A percentile compares a stretch with the other conserved stretches of the same genome.
Evolutionary conservation across 2,329 filamentous ascomycete species (phyloP).

Genomic region (Trichoderma atroviride): DNA sequence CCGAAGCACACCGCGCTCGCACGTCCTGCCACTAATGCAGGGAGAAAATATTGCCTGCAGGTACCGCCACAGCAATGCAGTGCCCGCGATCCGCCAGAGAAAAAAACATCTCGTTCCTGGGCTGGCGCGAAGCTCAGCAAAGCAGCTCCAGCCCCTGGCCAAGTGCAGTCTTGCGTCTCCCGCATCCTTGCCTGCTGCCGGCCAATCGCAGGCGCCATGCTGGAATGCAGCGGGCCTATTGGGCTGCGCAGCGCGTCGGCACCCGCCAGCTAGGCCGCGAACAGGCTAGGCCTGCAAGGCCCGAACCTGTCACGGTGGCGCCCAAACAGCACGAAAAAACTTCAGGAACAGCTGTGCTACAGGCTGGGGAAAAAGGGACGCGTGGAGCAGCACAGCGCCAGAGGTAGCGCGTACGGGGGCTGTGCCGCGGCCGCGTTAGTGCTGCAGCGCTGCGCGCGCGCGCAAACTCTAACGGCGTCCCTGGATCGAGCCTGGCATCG

Average conservation of each 20-base stretch:
- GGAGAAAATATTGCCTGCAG: conserved; percentile 9
- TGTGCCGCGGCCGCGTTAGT: conserved; percentile 4
- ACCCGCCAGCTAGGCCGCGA: conserved; percentile 14
- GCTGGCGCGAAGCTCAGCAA: conserved; percentile 20
- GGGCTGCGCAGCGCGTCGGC: conserved; percentile 21
- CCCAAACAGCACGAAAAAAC: conserved; percentile 16
- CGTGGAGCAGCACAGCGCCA: conserved; percentile 7
- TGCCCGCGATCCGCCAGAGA: neutral
- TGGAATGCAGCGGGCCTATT: conserved; percentile 28
- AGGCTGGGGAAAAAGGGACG: conserved; percentile 21
- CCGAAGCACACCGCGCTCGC: neutral
- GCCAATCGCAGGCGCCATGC: conserved; percentile 24
- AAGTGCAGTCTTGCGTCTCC: conserved; percentile 6
- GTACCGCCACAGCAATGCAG: conserved; percentile 6
- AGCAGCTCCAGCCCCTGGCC: conserved; percentile 14
- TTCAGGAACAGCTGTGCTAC: conserved; percentile 25
- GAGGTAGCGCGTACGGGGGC: conserved; percentile 26
- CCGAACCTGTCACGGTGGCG: conserved; percentile 23
- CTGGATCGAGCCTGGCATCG: conserved; percentile 13
- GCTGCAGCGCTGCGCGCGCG: neutral
- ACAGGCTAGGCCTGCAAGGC: conserved; percentile 19
- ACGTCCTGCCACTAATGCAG: neutral
- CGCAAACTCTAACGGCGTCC: conserved; percentile 22
- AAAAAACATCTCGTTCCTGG: conserved; percentile 18
- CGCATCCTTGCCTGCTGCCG: conserved; percentile 7